Percentiles rank a stretch among this genome's conserved stretches.
These are phyloP conservation scores for Sclerotiophoma versabilis DNA, from an alignment of 2,329 filamentous ascomycete species.

Conservation along the genomic window DNA sequence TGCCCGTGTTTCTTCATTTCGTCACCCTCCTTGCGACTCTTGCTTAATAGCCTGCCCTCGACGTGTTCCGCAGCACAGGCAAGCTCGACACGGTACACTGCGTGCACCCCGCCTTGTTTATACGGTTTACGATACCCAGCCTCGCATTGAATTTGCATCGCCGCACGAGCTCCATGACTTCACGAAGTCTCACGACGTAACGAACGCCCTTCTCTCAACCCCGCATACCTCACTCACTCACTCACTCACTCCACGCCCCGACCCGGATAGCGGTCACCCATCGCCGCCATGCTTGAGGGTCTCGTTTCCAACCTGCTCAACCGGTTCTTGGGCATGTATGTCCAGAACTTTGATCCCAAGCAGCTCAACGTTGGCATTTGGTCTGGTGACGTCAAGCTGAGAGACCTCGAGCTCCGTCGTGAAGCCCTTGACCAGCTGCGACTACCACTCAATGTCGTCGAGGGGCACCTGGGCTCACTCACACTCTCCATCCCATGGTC, in stretches of 20 bases:
- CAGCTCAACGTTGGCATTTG: slow-evolving; percentile 99
- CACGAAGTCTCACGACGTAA: slow-evolving; percentile 40
- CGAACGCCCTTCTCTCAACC: slow-evolving; percentile 31
- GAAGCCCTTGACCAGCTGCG: slow-evolving; percentile 98
- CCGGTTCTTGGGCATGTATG: slow-evolving; percentile 99
- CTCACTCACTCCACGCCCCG: slow-evolving; percentile 52
- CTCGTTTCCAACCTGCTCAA: slow-evolving; percentile 97
- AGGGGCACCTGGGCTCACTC: slow-evolving; percentile 90
- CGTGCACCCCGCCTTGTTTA: slow-evolving; percentile 31
- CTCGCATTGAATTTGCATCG: slow-evolving; percentile 24
- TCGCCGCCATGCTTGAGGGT: slow-evolving; percentile 86
- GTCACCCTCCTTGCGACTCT: slow-evolving; percentile 27
- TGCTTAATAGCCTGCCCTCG: slow-evolving; percentile 14
- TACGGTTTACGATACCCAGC: slow-evolving; percentile 35
- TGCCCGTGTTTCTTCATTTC: slow-evolving; percentile 30
- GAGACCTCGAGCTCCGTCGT: slow-evolving; percentile 87
- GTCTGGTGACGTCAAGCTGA: slow-evolving; percentile 96
- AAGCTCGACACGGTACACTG: slow-evolving; percentile 16
- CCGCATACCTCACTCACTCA: slow-evolving; percentile 23
- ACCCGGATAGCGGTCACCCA: slow-evolving; percentile 75
- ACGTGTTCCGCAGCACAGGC: slow-evolving; percentile 23
- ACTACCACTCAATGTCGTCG: slow-evolving; percentile 93
- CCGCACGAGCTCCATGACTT: slow-evolving; percentile 42
- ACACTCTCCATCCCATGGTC: slow-evolving; percentile 97
- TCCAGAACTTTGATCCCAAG: slow-evolving; percentile 98